Conservation (phyloP, 2,329 filamentous ascomycete genomes). For the Arthroderma sp. region DNA sequence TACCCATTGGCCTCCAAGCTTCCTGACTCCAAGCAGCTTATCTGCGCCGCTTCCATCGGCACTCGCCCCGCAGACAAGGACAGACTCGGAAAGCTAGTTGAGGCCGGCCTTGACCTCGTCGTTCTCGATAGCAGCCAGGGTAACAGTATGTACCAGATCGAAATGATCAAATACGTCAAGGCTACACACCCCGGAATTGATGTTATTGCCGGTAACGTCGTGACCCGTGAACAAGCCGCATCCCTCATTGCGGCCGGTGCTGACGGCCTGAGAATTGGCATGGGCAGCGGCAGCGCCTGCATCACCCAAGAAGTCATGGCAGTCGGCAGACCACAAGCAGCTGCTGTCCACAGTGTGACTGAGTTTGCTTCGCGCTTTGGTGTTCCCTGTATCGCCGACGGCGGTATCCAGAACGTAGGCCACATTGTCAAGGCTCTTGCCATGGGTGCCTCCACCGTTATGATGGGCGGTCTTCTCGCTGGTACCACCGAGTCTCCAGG, state of each 20-base stretch:
- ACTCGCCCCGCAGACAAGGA: conserved; percentile 87
- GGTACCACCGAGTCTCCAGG: conserved; percentile 96
- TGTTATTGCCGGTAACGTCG: conserved; percentile 96
- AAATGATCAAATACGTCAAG: conserved; percentile 97
- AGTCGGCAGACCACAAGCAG: conserved; percentile 89
- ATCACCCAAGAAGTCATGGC: conserved; percentile 99
- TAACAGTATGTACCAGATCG: conserved; percentile 96
- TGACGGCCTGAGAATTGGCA: conserved; percentile 93
- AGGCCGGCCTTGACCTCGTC: conserved; percentile 90
- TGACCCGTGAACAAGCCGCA: conserved; percentile 93
- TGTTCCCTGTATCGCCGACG: conserved; percentile 94
- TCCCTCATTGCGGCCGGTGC: conserved; percentile 83
- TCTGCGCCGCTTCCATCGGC: conserved; percentile 88
- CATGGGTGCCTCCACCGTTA: conserved; percentile 85
- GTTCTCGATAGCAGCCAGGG: conserved; percentile 94
- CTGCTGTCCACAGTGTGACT: conserved; percentile 80
- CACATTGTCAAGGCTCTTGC: conserved; percentile 98
- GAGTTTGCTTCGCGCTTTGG: conserved; percentile 85
- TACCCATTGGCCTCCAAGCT: conserved; percentile 95
- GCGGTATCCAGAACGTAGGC: conserved; percentile 94
- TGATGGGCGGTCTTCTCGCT: conserved; percentile 98
- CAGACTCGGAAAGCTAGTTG: conserved; percentile 74
- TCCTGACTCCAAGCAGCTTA: conserved; percentile 91
- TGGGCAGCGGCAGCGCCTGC: conserved; percentile 95
- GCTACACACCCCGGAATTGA: conserved; percentile 71